Conservation (phyloP, 2,329 filamentous ascomycete species). For the Calonectria pseudoreteaudii region DNA sequence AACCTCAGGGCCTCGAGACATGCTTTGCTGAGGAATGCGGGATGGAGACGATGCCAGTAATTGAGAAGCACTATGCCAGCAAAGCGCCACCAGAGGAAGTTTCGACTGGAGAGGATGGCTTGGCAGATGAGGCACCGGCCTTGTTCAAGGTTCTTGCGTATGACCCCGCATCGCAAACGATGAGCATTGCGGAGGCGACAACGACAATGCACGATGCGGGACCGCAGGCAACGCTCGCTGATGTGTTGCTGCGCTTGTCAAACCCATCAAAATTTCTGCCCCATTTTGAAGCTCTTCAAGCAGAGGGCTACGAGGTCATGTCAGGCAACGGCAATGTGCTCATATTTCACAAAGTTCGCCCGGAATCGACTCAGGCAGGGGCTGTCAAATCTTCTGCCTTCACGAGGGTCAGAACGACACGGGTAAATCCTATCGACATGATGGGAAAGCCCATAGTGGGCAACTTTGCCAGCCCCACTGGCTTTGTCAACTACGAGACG, state of each 20-base stretch:
- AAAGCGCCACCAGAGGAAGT: slow-evolving; percentile 20
- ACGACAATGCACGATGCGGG: slow-evolving; percentile 63
- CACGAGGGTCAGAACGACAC: not conserved
- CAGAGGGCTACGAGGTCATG: slow-evolving; percentile 74
- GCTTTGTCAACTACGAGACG: slow-evolving; percentile 72
- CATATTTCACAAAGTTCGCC: slow-evolving; percentile 72
- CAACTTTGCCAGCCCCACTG: slow-evolving; percentile 73
- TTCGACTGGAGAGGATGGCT: not conserved
- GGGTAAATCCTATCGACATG: slow-evolving; percentile 71
- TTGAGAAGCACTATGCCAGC: slow-evolving; percentile 47
- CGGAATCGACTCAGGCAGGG: slow-evolving; percentile 28
- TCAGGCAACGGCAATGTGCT: slow-evolving; percentile 73
- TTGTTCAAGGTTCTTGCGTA: slow-evolving; percentile 76
- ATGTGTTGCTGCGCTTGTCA: slow-evolving; percentile 70
- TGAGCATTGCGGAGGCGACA: slow-evolving; percentile 71
- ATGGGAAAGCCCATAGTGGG: slow-evolving; percentile 62
- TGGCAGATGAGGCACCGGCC: slow-evolving; percentile 20
- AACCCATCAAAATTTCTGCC: slow-evolving; percentile 75
- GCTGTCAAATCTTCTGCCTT: not conserved
- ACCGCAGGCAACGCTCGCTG: slow-evolving; percentile 66
- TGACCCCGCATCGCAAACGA: slow-evolving; percentile 67
- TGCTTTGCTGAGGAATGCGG: slow-evolving; percentile 59
- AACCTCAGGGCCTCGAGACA: slow-evolving; percentile 61
- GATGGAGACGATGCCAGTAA: slow-evolving; percentile 48
- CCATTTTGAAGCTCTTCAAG: slow-evolving; percentile 68